Evolutionary conservation across 1,284 basidiomycete genomes (phyloP).

Genomic region (Hortiboletus rubellus): DNA sequence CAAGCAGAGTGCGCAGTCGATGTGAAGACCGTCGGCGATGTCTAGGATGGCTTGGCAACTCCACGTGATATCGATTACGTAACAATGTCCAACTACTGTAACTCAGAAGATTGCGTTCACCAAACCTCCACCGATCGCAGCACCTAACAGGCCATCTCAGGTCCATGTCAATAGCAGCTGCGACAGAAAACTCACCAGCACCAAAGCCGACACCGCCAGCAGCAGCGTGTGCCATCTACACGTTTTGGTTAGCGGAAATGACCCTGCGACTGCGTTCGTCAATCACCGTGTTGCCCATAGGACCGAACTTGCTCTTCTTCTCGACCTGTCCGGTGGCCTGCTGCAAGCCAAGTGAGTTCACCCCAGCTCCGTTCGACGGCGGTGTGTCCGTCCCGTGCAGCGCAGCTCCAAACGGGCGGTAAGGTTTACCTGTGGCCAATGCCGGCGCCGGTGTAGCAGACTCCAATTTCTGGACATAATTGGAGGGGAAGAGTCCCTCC

Average conservation of each 20-base stretch:
- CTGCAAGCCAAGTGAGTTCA: slow-evolving; percentile 40
- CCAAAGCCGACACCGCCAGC: slow-evolving; percentile 74
- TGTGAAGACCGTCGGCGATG: slow-evolving; percentile 1
- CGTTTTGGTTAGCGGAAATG: slow-evolving; percentile 20
- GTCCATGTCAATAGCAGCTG: neutral
- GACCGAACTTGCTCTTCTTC: slow-evolving; percentile 59
- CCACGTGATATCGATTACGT: slow-evolving; percentile 29
- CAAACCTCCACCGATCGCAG: slow-evolving; percentile 47
- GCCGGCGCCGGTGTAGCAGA: slow-evolving; percentile 12
- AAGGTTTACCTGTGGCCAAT: slow-evolving; percentile 21
- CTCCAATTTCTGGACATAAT: slow-evolving; percentile 56
- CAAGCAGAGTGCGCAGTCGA: slow-evolving; percentile 17
- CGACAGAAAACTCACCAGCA: slow-evolving; percentile 41
- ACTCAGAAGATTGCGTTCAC: slow-evolving; percentile 46
- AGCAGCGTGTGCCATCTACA: slow-evolving; percentile 63
- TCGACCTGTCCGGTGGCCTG: slow-evolving; percentile 40
- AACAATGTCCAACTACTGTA: neutral
- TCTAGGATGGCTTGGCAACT: neutral
- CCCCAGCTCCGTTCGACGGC: slow-evolving; percentile 33
- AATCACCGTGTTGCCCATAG: slow-evolving; percentile 56
- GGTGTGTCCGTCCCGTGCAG: slow-evolving; percentile 41
- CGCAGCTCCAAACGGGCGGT: slow-evolving; percentile 45
- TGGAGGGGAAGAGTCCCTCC: slow-evolving; percentile 65
- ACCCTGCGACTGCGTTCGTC: neutral
- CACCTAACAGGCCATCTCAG: slow-evolving; percentile 35